Evolutionary conservation across 768 basidiomycete genomes (phyloP).

Genomic region (Xanthoconium stramineum): DNA sequence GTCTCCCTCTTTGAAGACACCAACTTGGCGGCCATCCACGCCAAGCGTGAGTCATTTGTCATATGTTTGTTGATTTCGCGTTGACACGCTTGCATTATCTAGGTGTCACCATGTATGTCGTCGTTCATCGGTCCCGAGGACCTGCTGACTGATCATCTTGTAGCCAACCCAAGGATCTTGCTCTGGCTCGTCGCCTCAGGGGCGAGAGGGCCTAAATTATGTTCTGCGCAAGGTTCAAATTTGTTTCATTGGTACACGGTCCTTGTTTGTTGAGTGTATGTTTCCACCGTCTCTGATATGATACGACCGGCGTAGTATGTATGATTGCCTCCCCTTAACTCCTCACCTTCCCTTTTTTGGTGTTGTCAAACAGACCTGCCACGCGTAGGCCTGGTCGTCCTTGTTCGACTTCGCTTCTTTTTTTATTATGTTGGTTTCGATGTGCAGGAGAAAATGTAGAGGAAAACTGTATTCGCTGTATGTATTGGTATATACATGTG

Average conservation of each 20-base stretch:
- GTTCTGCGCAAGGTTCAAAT: not conserved
- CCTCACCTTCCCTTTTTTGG: not conserved
- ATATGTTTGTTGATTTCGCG: not conserved
- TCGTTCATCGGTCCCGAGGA: not conserved
- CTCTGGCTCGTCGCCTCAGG: slow-evolving; percentile 80
- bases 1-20: slow-evolving; percentile 87
- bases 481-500: slow-evolving; percentile 25
- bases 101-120: slow-evolving; percentile 57
- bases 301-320: slow-evolving; percentile 32
- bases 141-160: slow-evolving; percentile 19
- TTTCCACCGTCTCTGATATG: slow-evolving; percentile 18
- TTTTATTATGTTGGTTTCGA: not conserved
- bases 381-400: not conserved
- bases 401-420: not conserved
- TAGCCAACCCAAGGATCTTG: slow-evolving; percentile 87
- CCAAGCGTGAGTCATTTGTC: slow-evolving; percentile 54
- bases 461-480: slow-evolving; percentile 25
- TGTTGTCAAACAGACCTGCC: slow-evolving; percentile 8
- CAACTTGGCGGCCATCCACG: slow-evolving; percentile 89
- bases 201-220: slow-evolving; percentile 71
- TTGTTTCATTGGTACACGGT: not conserved
- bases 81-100: slow-evolving; percentile 12
- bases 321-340: slow-evolving; percentile 16
- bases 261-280: slow-evolving; percentile 17
- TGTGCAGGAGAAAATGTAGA: slow-evolving; percentile 17